Evolutionary conservation across 2,329 filamentous ascomycete species (phyloP), one percentile per base, ranked within the genome.

Genomic region (Triangularia verruculosa): DNA sequence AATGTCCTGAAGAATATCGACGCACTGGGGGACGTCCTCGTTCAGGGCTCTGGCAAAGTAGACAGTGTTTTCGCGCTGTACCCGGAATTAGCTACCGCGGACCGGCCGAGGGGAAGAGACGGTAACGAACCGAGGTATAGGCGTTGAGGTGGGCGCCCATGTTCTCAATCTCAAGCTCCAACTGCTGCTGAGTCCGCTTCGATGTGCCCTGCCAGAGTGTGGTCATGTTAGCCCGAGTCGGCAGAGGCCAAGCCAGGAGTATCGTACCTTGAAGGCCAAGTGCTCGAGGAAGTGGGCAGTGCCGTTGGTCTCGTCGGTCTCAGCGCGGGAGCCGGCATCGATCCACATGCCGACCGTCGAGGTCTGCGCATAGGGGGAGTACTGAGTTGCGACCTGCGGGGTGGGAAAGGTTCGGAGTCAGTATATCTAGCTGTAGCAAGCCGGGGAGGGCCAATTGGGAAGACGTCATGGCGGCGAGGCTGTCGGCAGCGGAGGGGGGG

Each of bases 1-100:
- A 77, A 99, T 99, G 78, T 99, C 95, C 84, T 95, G 91, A 67
- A 99, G 92, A 75, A 99, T 98, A 80, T 99, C 93, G 79, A 99
- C 95, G 76, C 92, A 92, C 79, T 93, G 91, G 74, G 93, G 93
- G 67, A 98, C 93, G 78, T 99, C 94, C 80, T 90, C 88, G 85
- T 99, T 99, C 86, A 99, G 97, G 70, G 94, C 90, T 84, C 98
- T 97, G 81, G 95, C 95, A 80, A 98, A 99, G 87, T 99, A 99
- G 77, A 99, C 95, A 74, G 95, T 99, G 87, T 97, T 98, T 82
- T 99, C 95, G 79, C 95, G 92, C 93, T 92, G 74, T 68, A 68
- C 67, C 63, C 61, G 54, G 55, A 27, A 66, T 72, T 65, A 70
- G 52, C 32, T 39, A 57, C 7, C 22, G 51, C 54, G 51, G 20